These are phyloP conservation scores for Epichloe uncinata DNA, from an alignment of 2,329 filamentous ascomycete species.

Conservation along the genomic window DNA sequence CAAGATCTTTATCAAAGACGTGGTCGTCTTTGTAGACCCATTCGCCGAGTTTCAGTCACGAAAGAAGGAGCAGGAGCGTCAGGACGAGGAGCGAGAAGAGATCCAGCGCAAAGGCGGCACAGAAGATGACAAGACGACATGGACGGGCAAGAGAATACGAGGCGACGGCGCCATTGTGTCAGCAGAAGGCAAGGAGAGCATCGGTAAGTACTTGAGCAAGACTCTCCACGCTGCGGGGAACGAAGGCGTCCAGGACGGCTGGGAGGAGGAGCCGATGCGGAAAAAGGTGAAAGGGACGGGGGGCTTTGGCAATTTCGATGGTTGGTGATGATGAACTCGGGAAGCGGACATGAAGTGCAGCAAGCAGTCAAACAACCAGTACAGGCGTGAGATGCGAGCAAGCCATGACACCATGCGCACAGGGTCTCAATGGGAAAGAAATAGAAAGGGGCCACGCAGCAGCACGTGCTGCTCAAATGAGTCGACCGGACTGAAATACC, in stretches of 20 bases:
- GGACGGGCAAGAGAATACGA: conserved; percentile 87
- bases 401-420: too few relatives aligned
- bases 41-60: conserved; percentile 87
- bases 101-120: conserved; percentile 53
- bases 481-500: too few relatives aligned
- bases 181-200: conserved; percentile 28
- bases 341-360: too few relatives aligned
- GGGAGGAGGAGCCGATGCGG: conserved; percentile 57
- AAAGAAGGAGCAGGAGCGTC: conserved; percentile 48
- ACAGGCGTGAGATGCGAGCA: too few relatives aligned
- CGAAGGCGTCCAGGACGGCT: conserved; percentile 32
- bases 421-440: too few relatives aligned
- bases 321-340: too few relatives aligned
- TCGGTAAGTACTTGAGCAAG: conserved; percentile 74
- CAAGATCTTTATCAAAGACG: conserved; percentile 68
- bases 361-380: too few relatives aligned
- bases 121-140: conserved; percentile 83
- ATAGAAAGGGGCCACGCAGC: too few relatives aligned
- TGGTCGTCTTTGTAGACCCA: conserved; percentile 82
- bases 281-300: conserved; percentile 61
- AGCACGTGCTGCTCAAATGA: too few relatives aligned
- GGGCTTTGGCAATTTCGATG: too few relatives aligned
- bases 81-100: conserved; percentile 45
- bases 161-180: conserved; percentile 45
- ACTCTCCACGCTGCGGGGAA: conserved; percentile 33